These are phyloP conservation scores for Onygenales sp. DNA, from an alignment of 2,329 filamentous ascomycete genomes.

Conservation along the genomic window DNA sequence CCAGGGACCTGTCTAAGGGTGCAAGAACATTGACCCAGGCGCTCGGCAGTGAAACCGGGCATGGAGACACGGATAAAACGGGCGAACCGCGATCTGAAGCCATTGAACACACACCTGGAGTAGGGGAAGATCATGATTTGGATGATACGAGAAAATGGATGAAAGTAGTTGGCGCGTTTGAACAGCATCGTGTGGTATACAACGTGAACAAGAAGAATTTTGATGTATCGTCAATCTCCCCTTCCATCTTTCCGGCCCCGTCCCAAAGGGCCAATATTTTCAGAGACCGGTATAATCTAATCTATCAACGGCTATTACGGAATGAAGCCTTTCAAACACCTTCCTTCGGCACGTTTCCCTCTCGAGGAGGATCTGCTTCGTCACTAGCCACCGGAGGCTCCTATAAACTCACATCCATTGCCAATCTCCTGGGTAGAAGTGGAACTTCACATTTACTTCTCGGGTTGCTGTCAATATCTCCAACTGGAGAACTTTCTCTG, in stretches of 20 bases:
- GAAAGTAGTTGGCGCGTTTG: conserved; percentile 71
- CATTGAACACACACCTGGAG: conserved; percentile 14
- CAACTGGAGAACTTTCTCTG: conserved; percentile 71
- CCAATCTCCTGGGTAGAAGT: conserved; percentile 65
- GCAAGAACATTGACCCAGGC: conserved; percentile 43
- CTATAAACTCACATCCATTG: conserved; percentile 83
- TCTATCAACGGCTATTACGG: conserved; percentile 82
- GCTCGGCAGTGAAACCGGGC: conserved; percentile 53
- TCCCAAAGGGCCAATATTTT: conserved; percentile 78
- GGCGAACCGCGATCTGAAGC: conserved; percentile 36
- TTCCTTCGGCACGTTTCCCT: conserved; percentile 53
- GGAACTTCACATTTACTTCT: conserved; percentile 79
- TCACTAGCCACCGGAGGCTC: conserved; percentile 43
- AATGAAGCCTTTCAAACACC: conserved; percentile 90
- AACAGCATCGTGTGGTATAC: conserved; percentile 57
- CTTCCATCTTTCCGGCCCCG: conserved; percentile 64
- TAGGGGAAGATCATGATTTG: background rate
- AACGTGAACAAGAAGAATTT: conserved; percentile 71
- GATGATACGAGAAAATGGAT: conserved; percentile 67
- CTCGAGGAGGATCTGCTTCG: conserved; percentile 51
- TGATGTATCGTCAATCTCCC: conserved; percentile 58
- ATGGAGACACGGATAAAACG: conserved; percentile 30
- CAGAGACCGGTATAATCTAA: conserved; percentile 80
- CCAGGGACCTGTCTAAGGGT: conserved; percentile 9
- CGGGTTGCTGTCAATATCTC: conserved; percentile 69